Conservation (phyloP, 768 basidiomycete species). For the Tricholoma saponaceum region DNA sequence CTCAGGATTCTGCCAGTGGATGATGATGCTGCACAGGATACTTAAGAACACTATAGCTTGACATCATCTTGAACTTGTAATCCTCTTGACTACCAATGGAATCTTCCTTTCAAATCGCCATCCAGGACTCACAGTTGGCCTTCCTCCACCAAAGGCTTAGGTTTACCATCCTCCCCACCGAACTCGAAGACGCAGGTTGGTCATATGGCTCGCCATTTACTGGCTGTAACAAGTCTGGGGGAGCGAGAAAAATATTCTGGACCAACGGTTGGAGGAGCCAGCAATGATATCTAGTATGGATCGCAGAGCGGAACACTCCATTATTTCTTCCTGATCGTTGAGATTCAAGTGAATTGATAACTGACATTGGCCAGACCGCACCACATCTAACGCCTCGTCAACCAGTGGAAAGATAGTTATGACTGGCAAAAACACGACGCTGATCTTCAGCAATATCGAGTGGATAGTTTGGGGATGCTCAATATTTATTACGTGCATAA, state of each 20-base stretch:
- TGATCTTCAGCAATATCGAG: slow-evolving; percentile 50
- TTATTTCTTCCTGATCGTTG: no score
- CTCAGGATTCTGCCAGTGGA: no score
- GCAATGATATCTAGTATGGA: no score
- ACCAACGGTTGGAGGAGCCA: no score
- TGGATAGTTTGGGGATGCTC: slow-evolving; percentile 40
- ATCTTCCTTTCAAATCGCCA: slow-evolving; percentile 40
- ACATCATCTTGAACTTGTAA: no score
- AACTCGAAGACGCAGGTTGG: slow-evolving; percentile 46
- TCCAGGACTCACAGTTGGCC: slow-evolving; percentile 40
- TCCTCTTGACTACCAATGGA: no score
- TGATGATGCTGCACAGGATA: no score
- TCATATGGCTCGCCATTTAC: slow-evolving; percentile 47
- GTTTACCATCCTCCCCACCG: slow-evolving; percentile 48
- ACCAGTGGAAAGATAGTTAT: slow-evolving; percentile 46
- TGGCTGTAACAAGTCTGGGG: slow-evolving; percentile 5
- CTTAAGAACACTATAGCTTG: no score
- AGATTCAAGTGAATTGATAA: no score
- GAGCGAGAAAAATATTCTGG: no score
- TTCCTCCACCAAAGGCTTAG: slow-evolving; percentile 42
- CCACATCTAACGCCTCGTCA: slow-evolving; percentile 37
- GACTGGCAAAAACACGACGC: slow-evolving; percentile 57
- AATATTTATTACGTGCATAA: slow-evolving; percentile 58
- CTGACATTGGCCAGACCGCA: no score
- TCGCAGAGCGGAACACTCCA: no score